phyloP scores from a whole-genome alignment of 2,329 filamentous ascomycete species.

The Neonectria neomacrospora region DNA sequence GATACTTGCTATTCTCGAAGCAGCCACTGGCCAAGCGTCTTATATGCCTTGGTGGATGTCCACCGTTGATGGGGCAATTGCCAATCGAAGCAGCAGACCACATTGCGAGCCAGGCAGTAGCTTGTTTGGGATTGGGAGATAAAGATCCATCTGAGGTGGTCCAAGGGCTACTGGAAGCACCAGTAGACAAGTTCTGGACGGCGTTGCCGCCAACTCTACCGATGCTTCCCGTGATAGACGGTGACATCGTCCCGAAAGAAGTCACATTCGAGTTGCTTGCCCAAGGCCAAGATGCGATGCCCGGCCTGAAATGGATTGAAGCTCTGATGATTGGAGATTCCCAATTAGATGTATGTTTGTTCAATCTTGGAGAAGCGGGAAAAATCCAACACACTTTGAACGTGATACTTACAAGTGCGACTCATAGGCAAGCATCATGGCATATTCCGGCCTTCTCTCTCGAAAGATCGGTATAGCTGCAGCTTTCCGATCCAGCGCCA shows the following conservation, averaged over 20 bases:
- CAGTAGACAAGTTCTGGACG: not conserved
- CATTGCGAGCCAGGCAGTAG: not conserved
- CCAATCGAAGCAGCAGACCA: not conserved
- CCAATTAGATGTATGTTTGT: not conserved
- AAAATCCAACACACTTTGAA: not conserved
- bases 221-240: not conserved
- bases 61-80: not conserved
- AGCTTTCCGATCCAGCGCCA: not conserved
- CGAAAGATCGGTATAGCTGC: not conserved
- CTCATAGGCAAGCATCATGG: not conserved
- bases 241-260: not conserved
- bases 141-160: not conserved
- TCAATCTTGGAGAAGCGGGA: not conserved
- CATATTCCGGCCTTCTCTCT: not conserved
- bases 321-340: not conserved
- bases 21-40: conserved; percentile 3
- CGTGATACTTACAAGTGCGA: not conserved
- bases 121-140: not conserved
- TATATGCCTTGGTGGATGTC: not conserved
- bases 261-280: not conserved
- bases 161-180: not conserved
- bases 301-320: not conserved
- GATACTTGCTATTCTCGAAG: conserved; percentile 3
- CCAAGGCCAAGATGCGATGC: not conserved
- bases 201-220: not conserved